Base-by-base conservation (phyloP, 495 filamentous ascomycete genomes). In the Aspergillus kassunensis region DNA sequence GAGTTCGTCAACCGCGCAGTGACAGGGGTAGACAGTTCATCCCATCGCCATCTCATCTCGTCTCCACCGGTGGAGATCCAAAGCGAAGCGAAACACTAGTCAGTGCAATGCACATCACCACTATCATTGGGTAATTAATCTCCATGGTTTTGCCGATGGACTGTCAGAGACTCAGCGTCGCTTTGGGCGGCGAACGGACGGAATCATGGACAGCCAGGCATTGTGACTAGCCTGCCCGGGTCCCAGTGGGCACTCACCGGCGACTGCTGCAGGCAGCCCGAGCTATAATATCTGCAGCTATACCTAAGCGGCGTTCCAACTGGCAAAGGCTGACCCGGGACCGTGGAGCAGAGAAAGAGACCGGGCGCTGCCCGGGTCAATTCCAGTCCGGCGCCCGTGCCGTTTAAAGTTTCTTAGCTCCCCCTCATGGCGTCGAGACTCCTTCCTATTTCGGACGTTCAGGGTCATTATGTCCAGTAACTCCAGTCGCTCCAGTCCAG, bases 11-110 rank as follows among this genome's bases (percentile, higher is more conserved):
- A 35, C 6, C 10, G 30, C 39, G n/a, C 19, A 33, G 27, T 12
- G 37, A 35, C 49, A 43, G 49, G 49, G 49, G 40, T 51, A 45
- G 43, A 42, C 49, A 51, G 12, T 10, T 18, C 39, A 31, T 51
- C 36, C 23, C 21, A 34, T 45, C 27, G 43, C 44, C 20, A 36
- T 47, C 44, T 12, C 18, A 25, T 35, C 18, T 25, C 27, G 39
- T 42, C 24, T 35, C 40, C 49, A 33, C 39, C 29, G 11, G 49
- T 51, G 49, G 49, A 27, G 49, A 18, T 35, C 49, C 39, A 4
- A 13, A 20, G 37, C 45, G 45, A 37, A 43, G 15, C 27, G 48
- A 50, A 42, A 27, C n/a, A 12, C 15, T 51, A 39, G 49, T 51
- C 49, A 51, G 49, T 51, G 49, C 49, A 13, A 23, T 34, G 36